Evolutionary conservation across 768 basidiomycete species (phyloP), one percentile per base, ranked within the genome.

Genomic region (Strobilomyces confusus): DNA sequence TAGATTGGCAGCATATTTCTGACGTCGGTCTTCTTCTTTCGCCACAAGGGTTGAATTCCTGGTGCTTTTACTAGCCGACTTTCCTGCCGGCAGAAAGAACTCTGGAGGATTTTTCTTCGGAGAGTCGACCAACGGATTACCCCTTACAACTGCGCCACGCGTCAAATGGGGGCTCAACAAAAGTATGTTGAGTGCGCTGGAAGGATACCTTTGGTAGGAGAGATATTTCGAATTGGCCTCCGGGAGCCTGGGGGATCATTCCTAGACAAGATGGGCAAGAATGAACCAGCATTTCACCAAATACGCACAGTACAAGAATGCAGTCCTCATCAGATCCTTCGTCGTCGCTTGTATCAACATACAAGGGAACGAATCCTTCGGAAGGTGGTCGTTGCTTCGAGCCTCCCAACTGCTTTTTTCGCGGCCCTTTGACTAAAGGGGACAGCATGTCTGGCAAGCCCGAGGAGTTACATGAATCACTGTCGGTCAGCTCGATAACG

Each of bases 1-100:
- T n/a, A 89, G 65, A 23, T 74, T 59, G 32, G 75, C 67, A 3
- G 88, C 86, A 64, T 86, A 88, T 4, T 62, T 63, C 43, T 75
- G 76, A 19, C 76, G 73, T 40, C 70, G 72, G 26, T 65, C 68
- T 46, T 75, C 76, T 48, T 83, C 78, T 5, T 72, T 76, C 23
- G 68, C 71, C 14, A 63, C 66, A 38, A 67, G 64, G 1, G 72
- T 69, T 19, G 66, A 55, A 13, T 37, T 66, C 48, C 47, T 68
- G 53, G 25, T 63, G 56, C 37, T 56, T 60, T 64, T 72, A 22
- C 52, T 56, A 3, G 63, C 44, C 4, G 56, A 58, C 36, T 52
- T 63, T 59, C 47, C 50, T 25, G 40, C 19, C 20, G 26, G 48
- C 17, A 23, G 50, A 20, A 52, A 44, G 12, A 37, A 13, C 12